Evolutionary conservation across 768 basidiomycete species (phyloP).

Genomic region (Hemileccinum impolitum): DNA sequence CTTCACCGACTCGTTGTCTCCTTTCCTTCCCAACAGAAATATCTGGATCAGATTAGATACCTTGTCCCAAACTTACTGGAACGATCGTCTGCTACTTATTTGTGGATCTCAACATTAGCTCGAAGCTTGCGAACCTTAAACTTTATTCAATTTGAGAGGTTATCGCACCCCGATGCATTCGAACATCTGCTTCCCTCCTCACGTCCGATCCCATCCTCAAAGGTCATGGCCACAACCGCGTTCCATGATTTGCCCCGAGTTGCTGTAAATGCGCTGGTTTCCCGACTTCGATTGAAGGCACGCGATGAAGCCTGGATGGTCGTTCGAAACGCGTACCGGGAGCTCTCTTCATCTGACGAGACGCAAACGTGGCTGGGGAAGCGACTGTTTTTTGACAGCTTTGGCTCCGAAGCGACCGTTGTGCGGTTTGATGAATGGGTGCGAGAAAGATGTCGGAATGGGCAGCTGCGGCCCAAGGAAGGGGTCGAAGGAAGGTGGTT

Average conservation of each 20-base stretch:
- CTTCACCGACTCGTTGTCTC: slow-evolving; percentile 53
- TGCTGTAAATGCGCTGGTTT: slow-evolving; percentile 45
- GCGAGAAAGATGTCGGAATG: slow-evolving; percentile 35
- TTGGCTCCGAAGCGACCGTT: slow-evolving; percentile 26
- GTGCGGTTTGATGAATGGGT: slow-evolving; percentile 54
- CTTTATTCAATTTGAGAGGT: slow-evolving; percentile 47
- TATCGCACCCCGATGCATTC: slow-evolving; percentile 36
- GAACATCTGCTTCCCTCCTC: slow-evolving; percentile 18
- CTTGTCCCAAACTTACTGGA: slow-evolving; percentile 36
- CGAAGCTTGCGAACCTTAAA: slow-evolving; percentile 51
- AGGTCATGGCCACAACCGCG: not conserved
- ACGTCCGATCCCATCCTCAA: slow-evolving; percentile 1
- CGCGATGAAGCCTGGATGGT: slow-evolving; percentile 57
- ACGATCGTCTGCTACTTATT: slow-evolving; percentile 30
- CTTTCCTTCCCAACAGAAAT: slow-evolving; percentile 66
- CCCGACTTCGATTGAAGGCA: slow-evolving; percentile 46
- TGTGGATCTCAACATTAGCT: slow-evolving; percentile 56
- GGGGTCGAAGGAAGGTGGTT: slow-evolving; percentile 58
- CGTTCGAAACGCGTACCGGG: slow-evolving; percentile 61
- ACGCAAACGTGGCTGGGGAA: slow-evolving; percentile 47
- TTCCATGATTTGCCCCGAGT: slow-evolving; percentile 30
- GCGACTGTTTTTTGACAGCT: slow-evolving; percentile 44
- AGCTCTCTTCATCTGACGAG: slow-evolving; percentile 41
- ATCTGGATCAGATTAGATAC: slow-evolving; percentile 26
- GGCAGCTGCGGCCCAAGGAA: slow-evolving; percentile 55